Evolutionary conservation across 1,284 basidiomycete genomes (phyloP), one percentile per base, ranked within the genome.

Genomic region (Tylopilus orsonianus): DNA sequence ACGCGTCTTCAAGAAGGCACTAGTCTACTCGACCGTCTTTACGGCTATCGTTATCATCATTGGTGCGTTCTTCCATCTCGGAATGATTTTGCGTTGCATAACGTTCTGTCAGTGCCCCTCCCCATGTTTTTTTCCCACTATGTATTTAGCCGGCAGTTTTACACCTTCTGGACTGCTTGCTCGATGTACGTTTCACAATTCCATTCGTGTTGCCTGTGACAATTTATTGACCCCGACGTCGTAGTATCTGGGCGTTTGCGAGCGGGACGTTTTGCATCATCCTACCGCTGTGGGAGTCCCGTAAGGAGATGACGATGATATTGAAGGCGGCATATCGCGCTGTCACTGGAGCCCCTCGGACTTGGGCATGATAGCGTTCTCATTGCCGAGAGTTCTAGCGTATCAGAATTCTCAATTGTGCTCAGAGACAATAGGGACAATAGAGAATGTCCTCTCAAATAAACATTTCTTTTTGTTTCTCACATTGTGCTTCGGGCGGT

Each of bases 81-180:
- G n/a, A 29, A 33, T 39, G 27, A 24, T 43, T 2, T 19, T 19
- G 19, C 4, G 18, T 9, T 48, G 2, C 10, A 6, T 10, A 41
- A 46, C 42, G 23, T 44, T 48, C 30, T 24, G 41, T 43, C 24
- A 75, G 73, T 78, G 0, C 78, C 78, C 0, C 54, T 80, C 6
- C 77, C 78, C 5, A 73, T 79, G 72, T 78, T 77, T 59, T 77
- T 77, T 61, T 72, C 72, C 27, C 70, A 71, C 48, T 80, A 79
- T 52, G 61, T 80, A 5, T 79, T 78, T 55, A 76, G 72, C 49
- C 62, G 67, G 42, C 56, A 55, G 16, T 80, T 79, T 59, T 79
- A 73, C 57, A 70, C 64, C n/a, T 76, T 76, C 56, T 80, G 78
- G 78, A 68, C 75, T 29, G 71, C 71, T 1, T 71, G 74, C 29